Evolutionary conservation across 2,329 filamentous ascomycete genomes (phyloP).

Genomic region (Grosmannia huntii): DNA sequence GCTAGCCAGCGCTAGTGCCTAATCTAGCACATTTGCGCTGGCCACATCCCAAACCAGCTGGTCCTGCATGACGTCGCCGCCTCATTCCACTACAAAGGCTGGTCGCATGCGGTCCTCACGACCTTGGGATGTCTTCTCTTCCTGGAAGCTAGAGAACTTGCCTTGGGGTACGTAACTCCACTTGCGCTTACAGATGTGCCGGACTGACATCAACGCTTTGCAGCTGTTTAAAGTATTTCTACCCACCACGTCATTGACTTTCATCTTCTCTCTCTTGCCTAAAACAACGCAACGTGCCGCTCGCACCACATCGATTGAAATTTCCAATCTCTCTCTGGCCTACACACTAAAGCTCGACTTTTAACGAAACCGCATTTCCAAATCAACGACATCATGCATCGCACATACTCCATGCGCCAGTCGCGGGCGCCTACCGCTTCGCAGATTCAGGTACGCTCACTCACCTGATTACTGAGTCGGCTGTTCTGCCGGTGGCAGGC

Average conservation of each 20-base stretch:
- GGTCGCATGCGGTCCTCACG: background rate
- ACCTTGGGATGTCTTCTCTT: background rate
- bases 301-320: background rate
- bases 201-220: background rate
- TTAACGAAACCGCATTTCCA: background rate
- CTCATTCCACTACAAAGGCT: background rate
- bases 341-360: background rate
- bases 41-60: background rate
- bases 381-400: constrained; percentile 58
- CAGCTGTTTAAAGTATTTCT: background rate
- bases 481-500: background rate
- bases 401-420: constrained; percentile 98
- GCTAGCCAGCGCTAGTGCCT: constrained; percentile 1
- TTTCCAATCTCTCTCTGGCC: background rate
- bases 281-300: background rate
- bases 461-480: too few relatives aligned
- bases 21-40: background rate
- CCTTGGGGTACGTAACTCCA: background rate
- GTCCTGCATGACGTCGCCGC: constrained; percentile 5
- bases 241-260: background rate
- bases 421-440: constrained; percentile 91
- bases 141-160: background rate
- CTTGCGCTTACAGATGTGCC: background rate
- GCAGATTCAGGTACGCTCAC: constrained; percentile 39
- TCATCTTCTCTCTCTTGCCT: background rate